These are phyloP conservation scores for Cutaneotrichosporon spelunceum DNA, from an alignment of 1,284 basidiomycete species.

Conservation along the genomic window DNA sequence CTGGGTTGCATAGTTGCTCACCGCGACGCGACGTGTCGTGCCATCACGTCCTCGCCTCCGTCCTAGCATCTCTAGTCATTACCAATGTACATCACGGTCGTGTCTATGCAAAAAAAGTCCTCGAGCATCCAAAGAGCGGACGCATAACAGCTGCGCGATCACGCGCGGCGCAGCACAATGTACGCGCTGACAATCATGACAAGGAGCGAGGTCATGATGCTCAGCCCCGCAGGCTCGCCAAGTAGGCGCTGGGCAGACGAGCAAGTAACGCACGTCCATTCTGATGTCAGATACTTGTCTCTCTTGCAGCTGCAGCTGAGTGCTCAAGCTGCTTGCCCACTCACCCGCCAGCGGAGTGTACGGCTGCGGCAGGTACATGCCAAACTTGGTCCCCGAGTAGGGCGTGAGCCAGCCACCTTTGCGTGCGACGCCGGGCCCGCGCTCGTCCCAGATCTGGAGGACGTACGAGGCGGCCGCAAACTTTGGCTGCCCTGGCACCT, in stretches of 20 bases:
- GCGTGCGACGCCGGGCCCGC: conserved; percentile 62
- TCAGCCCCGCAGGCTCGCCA: conserved; percentile 64
- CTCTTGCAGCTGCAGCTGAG: too few species aligned
- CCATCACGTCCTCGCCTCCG: not conserved
- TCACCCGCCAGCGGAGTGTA: conserved; percentile 60
- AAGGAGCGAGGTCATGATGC: conserved; percentile 64
- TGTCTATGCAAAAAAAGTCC: conserved; percentile 10
- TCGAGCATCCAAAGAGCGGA: not conserved
- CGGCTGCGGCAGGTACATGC: conserved; percentile 73
- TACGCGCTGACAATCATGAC: conserved; percentile 71
- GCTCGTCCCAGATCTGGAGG: conserved; percentile 71
- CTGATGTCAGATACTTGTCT: conserved; percentile 15
- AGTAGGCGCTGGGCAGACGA: conserved; percentile 52
- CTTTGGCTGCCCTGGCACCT: conserved; percentile 61
- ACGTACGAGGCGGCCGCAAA: conserved; percentile 73
- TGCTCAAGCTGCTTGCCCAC: too few species aligned
- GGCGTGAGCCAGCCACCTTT: conserved; percentile 66
- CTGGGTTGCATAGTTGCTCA: not conserved
- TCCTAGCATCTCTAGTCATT: not conserved
- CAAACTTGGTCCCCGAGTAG: conserved; percentile 71
- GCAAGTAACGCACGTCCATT: conserved; percentile 72
- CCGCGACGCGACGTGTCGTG: not conserved
- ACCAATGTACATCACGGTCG: conserved; percentile 11
- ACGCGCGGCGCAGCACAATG: conserved; percentile 57
- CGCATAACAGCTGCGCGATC: not conserved